Base-by-base conservation (phyloP, 148 eudicot genomes). In the Amaranthus palmeri region DNA sequence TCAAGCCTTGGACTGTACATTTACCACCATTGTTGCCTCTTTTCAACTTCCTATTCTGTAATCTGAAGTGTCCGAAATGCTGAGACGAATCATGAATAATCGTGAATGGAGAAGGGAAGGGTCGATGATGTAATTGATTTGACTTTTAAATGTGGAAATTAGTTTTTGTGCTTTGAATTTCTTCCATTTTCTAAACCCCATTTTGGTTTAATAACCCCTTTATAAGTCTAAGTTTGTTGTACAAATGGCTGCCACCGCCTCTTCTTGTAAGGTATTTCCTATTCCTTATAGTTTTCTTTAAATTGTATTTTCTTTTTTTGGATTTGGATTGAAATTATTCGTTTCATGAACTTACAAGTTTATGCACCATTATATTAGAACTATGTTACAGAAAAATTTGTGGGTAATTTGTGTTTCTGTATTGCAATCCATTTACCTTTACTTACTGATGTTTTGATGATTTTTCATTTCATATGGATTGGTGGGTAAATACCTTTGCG, bases 201-300 rank as follows among this genome's bases (percentile, higher is more conserved):
- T 25, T 25, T 25, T 25, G 2, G 36, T 25, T 25, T 25, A 25
- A 25, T 14, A 10, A 56, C 11, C 61, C 72, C 63, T 70, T 3
- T 44, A 55, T 70, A 15, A 44, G 15, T 43, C 25, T 43, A 1
- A 15, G 4, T 40, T 25, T 8, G 41, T 9, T 36, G 6, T 8
- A 42, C 11, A 67, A 47, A 74, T 74, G 77, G 64, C 77, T 40
- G 65, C 68, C 46, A 62, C 68, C 42, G 55, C 57, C 8, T 74
- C 77, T 66, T 74, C 77, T 67, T 74, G 57, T 71, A 74, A 74
- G 71, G 77, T 74, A 45, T 14, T 76, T 12, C 3, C 47, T 15
- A 1, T 6, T 11, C 12, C 40, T 43, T 36, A 54, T 5, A 61
- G 5, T 54, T 65, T 72, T 11, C 5, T 7, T 11, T 3, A 0